These are phyloP conservation scores for Coccomyxa sp. DNA, from an alignment of 139 green algal genomes.

Conservation along the genomic window DNA sequence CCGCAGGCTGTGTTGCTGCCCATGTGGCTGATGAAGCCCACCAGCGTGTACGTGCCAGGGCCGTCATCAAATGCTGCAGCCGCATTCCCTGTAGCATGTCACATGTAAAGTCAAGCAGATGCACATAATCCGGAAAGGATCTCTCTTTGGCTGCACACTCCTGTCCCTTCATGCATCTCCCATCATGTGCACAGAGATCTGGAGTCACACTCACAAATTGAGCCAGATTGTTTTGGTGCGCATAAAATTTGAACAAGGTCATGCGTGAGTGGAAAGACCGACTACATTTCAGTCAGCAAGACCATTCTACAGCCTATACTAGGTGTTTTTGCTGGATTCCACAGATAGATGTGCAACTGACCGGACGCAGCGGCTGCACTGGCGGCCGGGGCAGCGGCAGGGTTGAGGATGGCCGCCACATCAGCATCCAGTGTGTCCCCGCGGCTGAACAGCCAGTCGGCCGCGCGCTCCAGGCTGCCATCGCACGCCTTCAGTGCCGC, in stretches of 20 bases:
- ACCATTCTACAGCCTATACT: too few relatives aligned
- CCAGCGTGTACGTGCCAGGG: constrained; percentile 75
- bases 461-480: constrained; percentile 83
- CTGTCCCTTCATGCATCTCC: too few relatives aligned
- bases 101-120: too few relatives aligned
- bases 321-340: too few relatives aligned
- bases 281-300: too few relatives aligned
- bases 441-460: constrained; percentile 91
- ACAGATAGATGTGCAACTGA: not conserved
- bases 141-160: too few relatives aligned
- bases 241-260: too few relatives aligned
- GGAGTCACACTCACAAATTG: too few relatives aligned
- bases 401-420: constrained; percentile 23
- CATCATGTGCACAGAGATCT: too few relatives aligned
- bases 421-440: constrained; percentile 75
- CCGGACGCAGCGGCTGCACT: not conserved
- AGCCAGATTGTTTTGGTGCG: too few relatives aligned
- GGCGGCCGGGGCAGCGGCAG: not conserved
- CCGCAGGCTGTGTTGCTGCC: constrained; percentile 86
- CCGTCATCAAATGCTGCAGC: constrained; percentile 40
- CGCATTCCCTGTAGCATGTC: constrained; percentile 5
- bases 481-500: constrained; percentile 43
- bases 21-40: constrained; percentile 93
- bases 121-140: not conserved
- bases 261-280: too few relatives aligned